Percentiles rank a stretch among this genome's conserved stretches.
These are phyloP conservation scores for Penicillium sp. DNA, from an alignment of 2,329 filamentous ascomycete species.

Conservation along the genomic window DNA sequence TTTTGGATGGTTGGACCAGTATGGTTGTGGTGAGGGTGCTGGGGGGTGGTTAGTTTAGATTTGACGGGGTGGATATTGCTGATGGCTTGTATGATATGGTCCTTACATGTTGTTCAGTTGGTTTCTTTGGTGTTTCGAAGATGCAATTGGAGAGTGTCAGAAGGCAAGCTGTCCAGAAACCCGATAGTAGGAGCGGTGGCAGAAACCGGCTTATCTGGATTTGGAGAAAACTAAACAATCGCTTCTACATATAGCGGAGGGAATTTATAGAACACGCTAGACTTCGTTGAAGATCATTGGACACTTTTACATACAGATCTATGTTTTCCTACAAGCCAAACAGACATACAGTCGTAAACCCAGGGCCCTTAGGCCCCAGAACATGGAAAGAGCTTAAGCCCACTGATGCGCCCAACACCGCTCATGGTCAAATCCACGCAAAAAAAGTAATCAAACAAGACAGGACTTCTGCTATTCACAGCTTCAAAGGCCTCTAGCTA, in stretches of 20 bases:
- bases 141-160: background rate
- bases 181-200: conserved; percentile 23
- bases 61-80: background rate
- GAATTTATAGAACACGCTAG: background rate
- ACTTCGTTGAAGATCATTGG: background rate
- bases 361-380: background rate
- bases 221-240: background rate
- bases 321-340: conserved; percentile 4
- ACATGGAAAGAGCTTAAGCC: conserved; percentile 11
- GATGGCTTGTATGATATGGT: background rate
- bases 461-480: background rate
- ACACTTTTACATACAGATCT: conserved; percentile 1
- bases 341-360: conserved; percentile 15
- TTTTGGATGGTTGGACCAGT: conserved; percentile 16
- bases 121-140: background rate
- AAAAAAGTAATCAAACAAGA: conserved; percentile 13
- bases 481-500: background rate
- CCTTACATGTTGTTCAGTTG: background rate
- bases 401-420: conserved; percentile 35
- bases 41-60: background rate
- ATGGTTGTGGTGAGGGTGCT: background rate
- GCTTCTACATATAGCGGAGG: background rate
- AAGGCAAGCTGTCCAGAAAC: conserved; percentile 29
- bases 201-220: conserved; percentile 14
- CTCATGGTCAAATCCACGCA: conserved; percentile 32